Base-by-base conservation (phyloP, 2,329 filamentous ascomycete species). In the Bipolaris cookei region DNA sequence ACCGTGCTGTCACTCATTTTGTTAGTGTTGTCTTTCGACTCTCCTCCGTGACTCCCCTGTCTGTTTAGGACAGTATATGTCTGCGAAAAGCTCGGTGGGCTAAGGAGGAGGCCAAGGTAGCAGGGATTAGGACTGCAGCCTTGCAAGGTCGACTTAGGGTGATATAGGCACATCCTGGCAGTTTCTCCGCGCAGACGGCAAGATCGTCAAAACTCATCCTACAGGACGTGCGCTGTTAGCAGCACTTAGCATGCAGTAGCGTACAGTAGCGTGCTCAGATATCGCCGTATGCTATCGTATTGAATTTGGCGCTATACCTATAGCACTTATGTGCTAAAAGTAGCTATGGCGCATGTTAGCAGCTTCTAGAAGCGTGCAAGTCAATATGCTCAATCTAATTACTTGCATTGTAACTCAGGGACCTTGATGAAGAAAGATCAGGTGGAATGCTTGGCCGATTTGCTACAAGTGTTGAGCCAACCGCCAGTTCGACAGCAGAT, bases 361-460 rank as follows among this genome's bases (percentile, higher is more conserved):
- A 41, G 16, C 38, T 41, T 41, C 38, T 41, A 41, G 38, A 41
- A 41, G 38, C 38, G 38, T 23, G 38, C 20, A 41, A 41, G 38
- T 20, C 38, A 41, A 41, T 14, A 23, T 41, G 38, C 38, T 41
- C 20, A 41, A 41, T 41, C 38, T 41, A 41, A 35, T 35, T 35
- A 35, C 38, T 10, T 41, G 38, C 38, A 5, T 30, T 30, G 28
- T 30, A 30, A n/a, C n/a, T n/a, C n/a, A n/a, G n/a, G n/a, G 90
- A 92, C 48, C 88, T 97, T 1, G 95, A 99, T 68, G 92, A 96
- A 61, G 93, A 97, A 72, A 89, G 87, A 62, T 53, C 90, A 1
- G 92, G 96, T 74, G 88, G 90, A 30, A 92, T 97, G 86, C 86
- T 98, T 8, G 87, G 87, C 25, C 88, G 92, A 4, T 96, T 97